phyloP scores from a whole-genome alignment of 805 yeast species.

The Lipomyces orientalis region DNA sequence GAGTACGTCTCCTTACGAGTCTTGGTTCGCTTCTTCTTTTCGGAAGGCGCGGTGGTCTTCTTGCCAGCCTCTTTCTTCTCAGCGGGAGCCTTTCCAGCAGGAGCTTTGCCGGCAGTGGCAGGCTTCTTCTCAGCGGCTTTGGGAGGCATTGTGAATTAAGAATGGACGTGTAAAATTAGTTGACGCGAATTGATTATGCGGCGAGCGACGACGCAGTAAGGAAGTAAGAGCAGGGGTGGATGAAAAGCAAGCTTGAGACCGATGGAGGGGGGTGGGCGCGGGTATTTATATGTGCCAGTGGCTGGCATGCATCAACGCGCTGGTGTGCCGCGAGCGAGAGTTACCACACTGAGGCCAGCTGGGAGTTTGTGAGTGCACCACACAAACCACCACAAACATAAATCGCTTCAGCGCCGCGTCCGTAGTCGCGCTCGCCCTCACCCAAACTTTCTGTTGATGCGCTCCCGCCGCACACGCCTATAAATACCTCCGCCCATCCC shows the following conservation, averaged over 20 bases:
- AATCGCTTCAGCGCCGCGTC: background rate
- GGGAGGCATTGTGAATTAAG: conserved; percentile 48
- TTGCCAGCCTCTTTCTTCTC: conserved; percentile 89
- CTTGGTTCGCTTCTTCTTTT: conserved; percentile 90
- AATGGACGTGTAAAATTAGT: background rate
- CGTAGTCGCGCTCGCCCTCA: background rate
- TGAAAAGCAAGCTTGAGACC: conserved; percentile 14
- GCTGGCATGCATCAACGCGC: conserved; percentile 24
- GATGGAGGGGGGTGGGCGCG: conserved; percentile 29
- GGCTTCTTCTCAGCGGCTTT: conserved; percentile 69
- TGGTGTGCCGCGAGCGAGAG: background rate
- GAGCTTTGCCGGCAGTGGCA: conserved; percentile 53
- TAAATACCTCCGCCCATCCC: conserved; percentile 31
- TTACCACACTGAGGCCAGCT: background rate
- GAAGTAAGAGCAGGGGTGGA: background rate
- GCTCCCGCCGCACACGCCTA: conserved; percentile 18
- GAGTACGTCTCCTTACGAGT: conserved; percentile 98
- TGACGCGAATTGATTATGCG: background rate
- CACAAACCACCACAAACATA: background rate
- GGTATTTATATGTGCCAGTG: conserved; percentile 28
- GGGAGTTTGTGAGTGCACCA: background rate
- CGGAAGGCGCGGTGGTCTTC: conserved; percentile 81
- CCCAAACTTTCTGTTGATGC: conserved; percentile 25
- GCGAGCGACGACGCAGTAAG: background rate
- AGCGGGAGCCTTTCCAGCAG: conserved; percentile 97